Evolutionary conservation across 495 filamentous ascomycete species (phyloP).

Genomic region (Daldinia bambusicola): DNA sequence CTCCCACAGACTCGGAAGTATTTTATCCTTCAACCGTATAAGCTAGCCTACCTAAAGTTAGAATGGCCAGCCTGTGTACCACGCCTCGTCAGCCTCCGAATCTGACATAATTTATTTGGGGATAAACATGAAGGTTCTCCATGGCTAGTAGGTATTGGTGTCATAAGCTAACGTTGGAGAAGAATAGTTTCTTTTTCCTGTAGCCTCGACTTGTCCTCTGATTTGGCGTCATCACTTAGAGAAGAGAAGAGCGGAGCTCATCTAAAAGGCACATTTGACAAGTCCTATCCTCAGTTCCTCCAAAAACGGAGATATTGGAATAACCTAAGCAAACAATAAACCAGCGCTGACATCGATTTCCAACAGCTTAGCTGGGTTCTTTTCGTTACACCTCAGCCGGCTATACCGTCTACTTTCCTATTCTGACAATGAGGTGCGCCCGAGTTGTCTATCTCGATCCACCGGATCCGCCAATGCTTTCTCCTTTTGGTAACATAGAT

Average conservation of each 20-base stretch:
- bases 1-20: not conserved
- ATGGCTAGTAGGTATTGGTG: not conserved
- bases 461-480: constrained; percentile 15
- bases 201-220: not conserved
- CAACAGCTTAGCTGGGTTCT: not conserved
- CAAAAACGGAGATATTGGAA: not conserved
- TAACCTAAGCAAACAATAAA: constrained; percentile 17
- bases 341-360: constrained; percentile 16
- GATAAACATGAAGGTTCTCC: not conserved
- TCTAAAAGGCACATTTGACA: too few relatives aligned
- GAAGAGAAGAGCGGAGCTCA: not conserved
- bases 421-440: constrained; percentile 26
- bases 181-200: not conserved
- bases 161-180: not conserved
- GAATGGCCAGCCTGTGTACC: not conserved
- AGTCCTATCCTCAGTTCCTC: not conserved
- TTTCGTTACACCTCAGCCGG: constrained; percentile 23
- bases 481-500: constrained; percentile 26
- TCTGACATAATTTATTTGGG: constrained; percentile 40
- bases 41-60: constrained; percentile 5
- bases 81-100: constrained; percentile 20
- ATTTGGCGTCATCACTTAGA: constrained; percentile 6
- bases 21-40: constrained; percentile 7
- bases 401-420: constrained; percentile 31
- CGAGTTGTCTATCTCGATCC: constrained; percentile 26